Percentiles rank a stretch among this genome's conserved stretches.
phyloP scores from a whole-genome alignment of 257 asterid species.

The Paulownia fortunei region DNA sequence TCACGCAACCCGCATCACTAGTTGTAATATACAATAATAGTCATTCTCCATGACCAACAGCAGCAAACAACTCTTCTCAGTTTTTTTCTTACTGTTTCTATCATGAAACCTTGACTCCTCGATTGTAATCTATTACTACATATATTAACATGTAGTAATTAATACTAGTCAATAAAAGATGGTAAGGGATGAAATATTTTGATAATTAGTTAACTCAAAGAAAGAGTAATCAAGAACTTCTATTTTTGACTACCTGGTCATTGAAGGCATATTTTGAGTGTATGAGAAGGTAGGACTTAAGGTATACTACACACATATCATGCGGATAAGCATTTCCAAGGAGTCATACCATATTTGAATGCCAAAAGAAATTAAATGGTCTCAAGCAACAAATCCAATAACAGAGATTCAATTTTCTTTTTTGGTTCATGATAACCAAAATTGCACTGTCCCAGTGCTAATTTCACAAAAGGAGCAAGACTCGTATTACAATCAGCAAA shows the following conservation, averaged over 20 bases:
- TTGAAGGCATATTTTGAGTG: no score
- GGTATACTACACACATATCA: neutral
- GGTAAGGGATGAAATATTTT: neutral
- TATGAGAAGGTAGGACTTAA: neutral
- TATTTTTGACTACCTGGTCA: neutral
- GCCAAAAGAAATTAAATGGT: neutral
- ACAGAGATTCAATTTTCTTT: no score
- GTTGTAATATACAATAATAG: no score
- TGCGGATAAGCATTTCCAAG: neutral
- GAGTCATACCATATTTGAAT: neutral
- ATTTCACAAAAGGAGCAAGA: conserved; percentile 9
- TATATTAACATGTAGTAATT: neutral
- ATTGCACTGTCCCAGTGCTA: neutral
- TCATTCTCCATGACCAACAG: no score
- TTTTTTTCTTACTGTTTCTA: neutral
- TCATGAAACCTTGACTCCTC: conserved; percentile 14
- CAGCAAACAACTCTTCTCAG: no score
- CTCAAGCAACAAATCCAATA: neutral
- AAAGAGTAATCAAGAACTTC: neutral
- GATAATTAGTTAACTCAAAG: neutral
- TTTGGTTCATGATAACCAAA: neutral
- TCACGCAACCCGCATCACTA: no score
- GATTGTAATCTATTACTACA: neutral
- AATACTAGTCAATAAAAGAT: neutral
- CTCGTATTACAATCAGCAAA: neutral